Conservation (phyloP, 2,329 filamentous ascomycete genomes). For the Lasiodiplodia sp. region DNA sequence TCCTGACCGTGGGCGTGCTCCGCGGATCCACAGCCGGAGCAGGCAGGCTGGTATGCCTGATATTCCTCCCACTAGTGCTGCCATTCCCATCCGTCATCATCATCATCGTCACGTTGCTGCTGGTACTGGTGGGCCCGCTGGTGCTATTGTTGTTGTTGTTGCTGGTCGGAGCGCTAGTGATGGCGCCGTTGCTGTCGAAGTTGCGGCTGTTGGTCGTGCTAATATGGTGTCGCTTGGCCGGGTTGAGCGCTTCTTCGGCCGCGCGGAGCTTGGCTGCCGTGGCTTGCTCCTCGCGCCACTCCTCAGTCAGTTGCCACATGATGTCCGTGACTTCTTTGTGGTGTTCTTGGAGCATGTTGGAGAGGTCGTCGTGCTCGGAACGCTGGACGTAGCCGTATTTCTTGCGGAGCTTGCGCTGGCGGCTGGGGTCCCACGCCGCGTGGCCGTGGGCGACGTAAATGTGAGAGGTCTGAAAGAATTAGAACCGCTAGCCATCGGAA, state of each 20-base stretch:
- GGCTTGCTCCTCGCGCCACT: slow-evolving; percentile 39
- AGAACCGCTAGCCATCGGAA: not conserved
- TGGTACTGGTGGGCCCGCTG: slow-evolving; percentile 1
- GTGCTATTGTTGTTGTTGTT: not conserved
- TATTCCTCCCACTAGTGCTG: not conserved
- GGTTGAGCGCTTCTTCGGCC: slow-evolving; percentile 1
- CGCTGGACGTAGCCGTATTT: slow-evolving; percentile 63
- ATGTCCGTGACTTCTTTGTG: slow-evolving; percentile 57
- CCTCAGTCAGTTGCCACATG: slow-evolving; percentile 52
- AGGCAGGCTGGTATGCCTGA: slow-evolving; percentile 8
- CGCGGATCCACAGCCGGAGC: slow-evolving; percentile 1
- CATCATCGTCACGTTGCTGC: not conserved
- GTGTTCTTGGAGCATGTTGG: slow-evolving; percentile 65
- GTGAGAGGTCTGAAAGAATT: slow-evolving; percentile 65
- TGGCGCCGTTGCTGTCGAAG: slow-evolving; percentile 8
- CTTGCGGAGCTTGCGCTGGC: slow-evolving; percentile 62
- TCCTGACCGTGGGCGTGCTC: slow-evolving; percentile 15
- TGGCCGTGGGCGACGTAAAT: slow-evolving; percentile 81
- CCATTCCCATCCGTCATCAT: not conserved
- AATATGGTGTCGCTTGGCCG: not conserved
- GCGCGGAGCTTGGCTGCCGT: not conserved
- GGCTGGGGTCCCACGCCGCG: slow-evolving; percentile 73
- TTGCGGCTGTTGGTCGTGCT: not conserved
- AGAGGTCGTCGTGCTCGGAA: slow-evolving; percentile 55
- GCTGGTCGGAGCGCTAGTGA: not conserved